Evolutionary conservation across 2,329 filamentous ascomycete species (phyloP).

Genomic region (Fusarium abutilonis): DNA sequence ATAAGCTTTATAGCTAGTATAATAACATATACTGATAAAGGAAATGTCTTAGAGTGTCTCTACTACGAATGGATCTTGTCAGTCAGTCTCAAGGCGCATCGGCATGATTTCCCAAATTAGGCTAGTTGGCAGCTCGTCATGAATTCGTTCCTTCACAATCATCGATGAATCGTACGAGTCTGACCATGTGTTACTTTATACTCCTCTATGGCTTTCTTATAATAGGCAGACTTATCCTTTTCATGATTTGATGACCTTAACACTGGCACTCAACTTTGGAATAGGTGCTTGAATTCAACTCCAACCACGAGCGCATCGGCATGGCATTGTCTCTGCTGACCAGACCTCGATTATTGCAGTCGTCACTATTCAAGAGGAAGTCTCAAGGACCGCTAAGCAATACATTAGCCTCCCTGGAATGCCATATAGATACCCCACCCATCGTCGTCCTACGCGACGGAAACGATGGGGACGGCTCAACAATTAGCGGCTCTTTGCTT

Average conservation of each 20-base stretch:
- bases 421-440: conserved; percentile 13
- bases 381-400: not conserved
- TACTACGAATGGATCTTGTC: not conserved
- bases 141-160: not conserved
- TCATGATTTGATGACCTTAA: too few relatives aligned
- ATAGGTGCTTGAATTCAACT: too few relatives aligned
- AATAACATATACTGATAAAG: too few relatives aligned
- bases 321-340: conserved; percentile 24
- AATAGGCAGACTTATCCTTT: too few relatives aligned
- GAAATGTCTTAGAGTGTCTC: not conserved
- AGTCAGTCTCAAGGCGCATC: not conserved
- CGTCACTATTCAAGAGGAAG: not conserved
- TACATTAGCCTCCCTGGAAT: conserved; percentile 10
- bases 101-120: not conserved
- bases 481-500: conserved; percentile 11
- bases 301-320: not conserved
- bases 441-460: conserved; percentile 11
- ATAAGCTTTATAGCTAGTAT: too few relatives aligned
- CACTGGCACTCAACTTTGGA: too few relatives aligned
- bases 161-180: conserved; percentile 5
- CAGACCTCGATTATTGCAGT: conserved; percentile 7
- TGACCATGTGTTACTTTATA: not conserved
- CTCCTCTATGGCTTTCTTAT: not conserved
- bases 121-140: not conserved
- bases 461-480: conserved; percentile 1